These are phyloP conservation scores for Venustampulla echinocandica DNA, from an alignment of 495 filamentous ascomycete species.

Conservation along the genomic window DNA sequence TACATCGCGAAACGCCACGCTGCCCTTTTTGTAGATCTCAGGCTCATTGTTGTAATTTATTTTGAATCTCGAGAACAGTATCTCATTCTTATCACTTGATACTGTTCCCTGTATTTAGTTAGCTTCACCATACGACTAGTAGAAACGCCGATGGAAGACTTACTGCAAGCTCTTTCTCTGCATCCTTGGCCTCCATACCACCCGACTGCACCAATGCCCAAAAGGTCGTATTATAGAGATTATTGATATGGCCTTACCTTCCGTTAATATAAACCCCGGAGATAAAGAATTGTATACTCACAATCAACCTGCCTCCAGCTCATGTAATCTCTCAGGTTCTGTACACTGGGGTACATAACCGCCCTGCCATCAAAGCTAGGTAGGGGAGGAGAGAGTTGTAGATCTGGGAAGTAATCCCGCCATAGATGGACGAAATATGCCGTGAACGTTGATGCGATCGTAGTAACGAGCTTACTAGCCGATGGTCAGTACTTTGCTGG, in stretches of 20 bases:
- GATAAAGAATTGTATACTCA: constrained; percentile 32
- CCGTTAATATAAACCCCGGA: neutral
- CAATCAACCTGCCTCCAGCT: constrained; percentile 96
- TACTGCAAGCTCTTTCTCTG: constrained; percentile 70
- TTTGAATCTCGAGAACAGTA: constrained; percentile 77
- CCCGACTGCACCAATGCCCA: constrained; percentile 79
- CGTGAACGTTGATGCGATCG: constrained; percentile 88
- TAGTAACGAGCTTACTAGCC: constrained; percentile 75
- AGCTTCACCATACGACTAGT: neutral
- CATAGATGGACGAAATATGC: constrained; percentile 80
- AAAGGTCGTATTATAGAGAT: constrained; percentile 95
- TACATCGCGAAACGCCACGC: constrained; percentile 78
- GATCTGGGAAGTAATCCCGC: constrained; percentile 62
- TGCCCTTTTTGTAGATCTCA: constrained; percentile 89
- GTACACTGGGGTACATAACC: constrained; percentile 71
- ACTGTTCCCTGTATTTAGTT: constrained; percentile 55
- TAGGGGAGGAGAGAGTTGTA: constrained; percentile 58
- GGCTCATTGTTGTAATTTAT: constrained; percentile 97
- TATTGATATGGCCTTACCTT: constrained; percentile 84
- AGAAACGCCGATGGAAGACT: constrained; percentile 10
- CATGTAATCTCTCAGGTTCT: constrained; percentile 86
- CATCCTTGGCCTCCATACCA: constrained; percentile 62
- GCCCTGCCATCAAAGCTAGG: constrained; percentile 90
- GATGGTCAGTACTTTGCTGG: constrained; percentile 1
- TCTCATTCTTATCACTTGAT: constrained; percentile 87